These are phyloP conservation scores for Phytophthora sp. DNA, from an alignment of 352 stramenopile species.

Conservation along the genomic window DNA sequence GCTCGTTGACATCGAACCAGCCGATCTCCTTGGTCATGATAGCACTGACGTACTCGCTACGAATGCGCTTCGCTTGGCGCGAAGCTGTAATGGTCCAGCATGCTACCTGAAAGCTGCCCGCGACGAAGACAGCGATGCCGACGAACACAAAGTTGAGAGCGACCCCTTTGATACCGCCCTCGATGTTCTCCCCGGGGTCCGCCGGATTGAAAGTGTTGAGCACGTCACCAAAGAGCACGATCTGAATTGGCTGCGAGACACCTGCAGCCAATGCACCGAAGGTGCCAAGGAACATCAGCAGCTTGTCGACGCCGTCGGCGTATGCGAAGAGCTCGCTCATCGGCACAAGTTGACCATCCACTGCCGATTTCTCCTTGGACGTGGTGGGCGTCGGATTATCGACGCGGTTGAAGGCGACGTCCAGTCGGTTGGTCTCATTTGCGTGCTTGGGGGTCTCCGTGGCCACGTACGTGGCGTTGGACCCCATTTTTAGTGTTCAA, in stretches of 20 bases:
- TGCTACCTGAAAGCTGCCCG: slow-evolving; percentile 57
- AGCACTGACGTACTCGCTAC: slow-evolving; percentile 54
- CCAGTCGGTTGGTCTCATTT: slow-evolving; percentile 29
- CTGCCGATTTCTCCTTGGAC: slow-evolving; percentile 19
- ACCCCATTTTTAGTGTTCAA: slow-evolving; percentile 17
- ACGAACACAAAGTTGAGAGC: slow-evolving; percentile 65
- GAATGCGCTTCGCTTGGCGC: slow-evolving; percentile 65
- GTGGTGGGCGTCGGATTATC: slow-evolving; percentile 8
- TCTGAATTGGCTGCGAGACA: slow-evolving; percentile 66
- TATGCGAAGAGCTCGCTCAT: slow-evolving; percentile 59
- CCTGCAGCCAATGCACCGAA: slow-evolving; percentile 49
- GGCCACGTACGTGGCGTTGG: slow-evolving; percentile 19
- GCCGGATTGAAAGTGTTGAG: slow-evolving; percentile 75
- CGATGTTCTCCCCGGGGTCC: slow-evolving; percentile 23
- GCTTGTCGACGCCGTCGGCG: slow-evolving; percentile 55
- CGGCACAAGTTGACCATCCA: slow-evolving; percentile 47
- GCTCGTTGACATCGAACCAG: slow-evolving; percentile 75
- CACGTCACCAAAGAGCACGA: slow-evolving; percentile 74
- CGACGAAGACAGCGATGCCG: slow-evolving; percentile 57
- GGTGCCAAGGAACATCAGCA: slow-evolving; percentile 63
- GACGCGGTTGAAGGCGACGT: slow-evolving; percentile 30
- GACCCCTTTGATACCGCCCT: slow-evolving; percentile 36
- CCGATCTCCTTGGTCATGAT: slow-evolving; percentile 72
- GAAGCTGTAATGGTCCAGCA: slow-evolving; percentile 72
- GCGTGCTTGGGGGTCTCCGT: slow-evolving; percentile 19